Evolutionary conservation across 441 rosid genomes (phyloP).

Genomic region (Aquilaria agallochum): DNA sequence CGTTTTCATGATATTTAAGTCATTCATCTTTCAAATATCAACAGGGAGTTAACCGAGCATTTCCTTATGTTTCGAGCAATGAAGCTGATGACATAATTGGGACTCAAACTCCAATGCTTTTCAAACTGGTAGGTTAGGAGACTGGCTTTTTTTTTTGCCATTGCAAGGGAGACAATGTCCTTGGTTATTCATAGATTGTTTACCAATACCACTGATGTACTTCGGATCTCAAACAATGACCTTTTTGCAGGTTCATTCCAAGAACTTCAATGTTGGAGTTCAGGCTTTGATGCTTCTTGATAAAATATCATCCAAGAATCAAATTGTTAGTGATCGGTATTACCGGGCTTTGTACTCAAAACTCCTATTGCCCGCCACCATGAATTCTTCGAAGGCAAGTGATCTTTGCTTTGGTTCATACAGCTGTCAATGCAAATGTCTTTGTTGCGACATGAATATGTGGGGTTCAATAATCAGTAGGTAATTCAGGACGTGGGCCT

Average conservation of each 20-base stretch:
- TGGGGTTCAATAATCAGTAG: too few species aligned
- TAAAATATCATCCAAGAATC: conserved; percentile 94
- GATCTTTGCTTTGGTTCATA: conserved; percentile 4
- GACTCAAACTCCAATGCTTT: conserved; percentile 85
- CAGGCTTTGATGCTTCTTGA: conserved; percentile 97
- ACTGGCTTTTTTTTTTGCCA: conserved; percentile 6
- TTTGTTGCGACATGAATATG: too few species aligned
- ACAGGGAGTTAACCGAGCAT: conserved; percentile 98
- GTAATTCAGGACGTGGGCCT: too few species aligned
- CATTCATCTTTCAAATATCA: conserved; percentile 14
- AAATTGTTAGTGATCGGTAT: conserved; percentile 91
- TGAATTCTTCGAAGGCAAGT: conserved; percentile 98
- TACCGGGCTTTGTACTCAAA: conserved; percentile 94
- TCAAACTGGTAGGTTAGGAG: conserved; percentile 60
- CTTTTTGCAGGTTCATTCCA: conserved; percentile 79
- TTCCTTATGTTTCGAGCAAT: conserved; percentile 85
- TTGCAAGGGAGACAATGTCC: neutral
- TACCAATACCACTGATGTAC: conserved; percentile 2
- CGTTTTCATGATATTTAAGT: too few species aligned
- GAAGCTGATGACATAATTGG: conserved; percentile 92
- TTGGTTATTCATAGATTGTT: neutral
- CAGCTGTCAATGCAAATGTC: too few species aligned
- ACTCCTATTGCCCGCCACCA: conserved; percentile 82
- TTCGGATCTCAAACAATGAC: conserved; percentile 15
- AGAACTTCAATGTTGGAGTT: conserved; percentile 93